Evolutionary conservation across 2,329 filamentous ascomycete genomes (phyloP).

Genomic region (Aspergillus vadensis): DNA sequence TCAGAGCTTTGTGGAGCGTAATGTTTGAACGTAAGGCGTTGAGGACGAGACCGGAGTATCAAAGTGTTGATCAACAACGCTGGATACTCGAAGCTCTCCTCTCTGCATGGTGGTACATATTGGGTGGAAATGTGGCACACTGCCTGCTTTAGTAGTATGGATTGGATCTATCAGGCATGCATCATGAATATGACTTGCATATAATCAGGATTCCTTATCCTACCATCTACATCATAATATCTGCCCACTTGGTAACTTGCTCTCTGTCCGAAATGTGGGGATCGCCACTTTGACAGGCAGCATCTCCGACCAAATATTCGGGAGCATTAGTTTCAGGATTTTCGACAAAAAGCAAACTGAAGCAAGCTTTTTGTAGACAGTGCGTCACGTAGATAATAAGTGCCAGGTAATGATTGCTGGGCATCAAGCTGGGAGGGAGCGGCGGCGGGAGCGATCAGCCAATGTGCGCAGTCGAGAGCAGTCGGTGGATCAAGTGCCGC

Average conservation of each 20-base stretch:
- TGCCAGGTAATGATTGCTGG: too few relatives aligned
- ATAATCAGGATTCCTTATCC: background rate
- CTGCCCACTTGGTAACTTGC: background rate
- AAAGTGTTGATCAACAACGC: background rate
- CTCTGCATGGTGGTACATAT: background rate
- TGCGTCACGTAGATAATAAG: background rate
- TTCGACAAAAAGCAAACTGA: background rate
- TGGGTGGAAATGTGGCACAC: background rate
- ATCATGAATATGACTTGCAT: background rate
- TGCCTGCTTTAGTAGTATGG: background rate
- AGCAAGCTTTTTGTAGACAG: background rate
- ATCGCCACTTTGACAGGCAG: background rate
- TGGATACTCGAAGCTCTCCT: background rate
- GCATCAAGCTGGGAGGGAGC: too few relatives aligned
- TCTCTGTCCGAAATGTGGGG: background rate
- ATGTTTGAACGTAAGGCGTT: slow-evolving; percentile 37
- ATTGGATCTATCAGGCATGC: background rate
- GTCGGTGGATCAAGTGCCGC: background rate
- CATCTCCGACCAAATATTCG: background rate
- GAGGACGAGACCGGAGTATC: background rate
- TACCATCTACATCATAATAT: background rate
- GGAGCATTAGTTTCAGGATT: background rate
- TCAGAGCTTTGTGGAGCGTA: slow-evolving; percentile 71
- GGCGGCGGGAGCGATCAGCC: background rate
- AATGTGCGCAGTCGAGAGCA: background rate